A percentile compares a stretch with the other conserved stretches of the same genome.
Evolutionary conservation across 2,329 filamentous ascomycete species (phyloP).

Genomic region (Incumbomyces lentus): DNA sequence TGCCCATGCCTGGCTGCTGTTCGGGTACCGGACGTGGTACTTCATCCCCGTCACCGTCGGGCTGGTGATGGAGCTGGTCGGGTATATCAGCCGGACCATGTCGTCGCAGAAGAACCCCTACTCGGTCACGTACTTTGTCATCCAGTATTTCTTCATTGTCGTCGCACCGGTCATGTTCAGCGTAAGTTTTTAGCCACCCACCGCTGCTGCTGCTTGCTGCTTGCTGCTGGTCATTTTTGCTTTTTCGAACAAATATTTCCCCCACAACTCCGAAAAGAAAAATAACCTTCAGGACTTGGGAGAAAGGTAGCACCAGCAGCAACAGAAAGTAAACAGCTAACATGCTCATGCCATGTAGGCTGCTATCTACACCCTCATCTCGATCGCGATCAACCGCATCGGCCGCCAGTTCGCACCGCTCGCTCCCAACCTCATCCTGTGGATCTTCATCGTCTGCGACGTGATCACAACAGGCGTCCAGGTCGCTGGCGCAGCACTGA

Average conservation of each 20-base stretch:
- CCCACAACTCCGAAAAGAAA: no score
- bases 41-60: slow-evolving; percentile 33
- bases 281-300: no score
- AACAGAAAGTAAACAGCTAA: no score
- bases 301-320: no score
- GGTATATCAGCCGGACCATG: slow-evolving; percentile 41
- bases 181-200: not conserved
- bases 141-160: slow-evolving; percentile 53
- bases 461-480: slow-evolving; percentile 45
- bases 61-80: slow-evolving; percentile 39
- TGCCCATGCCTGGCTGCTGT: slow-evolving; percentile 14
- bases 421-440: slow-evolving; percentile 39
- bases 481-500: slow-evolving; percentile 44
- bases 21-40: slow-evolving; percentile 18
- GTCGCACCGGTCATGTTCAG: slow-evolving; percentile 47
- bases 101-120: slow-evolving; percentile 43
- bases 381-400: slow-evolving; percentile 38
- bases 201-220: no score
- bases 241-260: no score
- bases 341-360: no score
- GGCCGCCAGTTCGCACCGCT: slow-evolving; percentile 36
- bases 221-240: no score
- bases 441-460: slow-evolving; percentile 46
- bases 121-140: slow-evolving; percentile 45
- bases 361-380: slow-evolving; percentile 46